Evolutionary conservation across 306 rosid species (phyloP), one percentile per base, ranked within the genome.

Genomic region (Inga laurina): DNA sequence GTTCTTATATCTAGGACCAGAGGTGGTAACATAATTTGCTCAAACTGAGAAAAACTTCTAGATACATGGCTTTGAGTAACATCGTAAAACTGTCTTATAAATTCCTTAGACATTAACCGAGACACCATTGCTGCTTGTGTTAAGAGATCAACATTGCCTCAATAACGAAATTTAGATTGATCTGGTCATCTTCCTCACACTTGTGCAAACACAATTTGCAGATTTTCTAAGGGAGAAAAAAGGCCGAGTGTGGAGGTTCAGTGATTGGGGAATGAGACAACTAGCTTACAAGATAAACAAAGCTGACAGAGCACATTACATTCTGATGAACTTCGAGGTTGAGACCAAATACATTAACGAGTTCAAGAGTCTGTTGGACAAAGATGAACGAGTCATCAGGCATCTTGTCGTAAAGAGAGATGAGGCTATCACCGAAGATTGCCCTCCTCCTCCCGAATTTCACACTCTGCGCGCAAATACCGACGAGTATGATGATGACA

Each of bases 231-330:
- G 93, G 88, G 98, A 96, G 91, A 96, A 96, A 88, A 92, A 92
- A 86, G 98, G 93, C 82, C 92, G 57, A 83, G 85, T 94, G 77
- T 94, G 98, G 98, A 91, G 97, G 86, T 35, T 90, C 69, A 96
- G 62, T 68, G 97, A 96, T 81, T 96, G 98, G 99, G 99, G 99
- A 7, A 94, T 91, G 95, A 91, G 99, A 66, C 88, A 86, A 81
- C 78, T 96, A 39, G 95, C 98, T 21, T 96, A 94, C 95, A 88
- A 87, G 82, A 92, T 96, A 87, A 72, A 91, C 88, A 96, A 96
- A 80, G 97, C 97, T 1, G 90, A 80, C 19, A 88, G 85, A 2
- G 99, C 97, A 3, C 93, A 92, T 85, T 91, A 94, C 81, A 78
- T 92, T 7, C 77, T 94, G 92, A 94, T 96, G 97, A 96, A 96